phyloP scores from a whole-genome alignment of 1,284 basidiomycete species.

The Fomitopsis pinicola region DNA sequence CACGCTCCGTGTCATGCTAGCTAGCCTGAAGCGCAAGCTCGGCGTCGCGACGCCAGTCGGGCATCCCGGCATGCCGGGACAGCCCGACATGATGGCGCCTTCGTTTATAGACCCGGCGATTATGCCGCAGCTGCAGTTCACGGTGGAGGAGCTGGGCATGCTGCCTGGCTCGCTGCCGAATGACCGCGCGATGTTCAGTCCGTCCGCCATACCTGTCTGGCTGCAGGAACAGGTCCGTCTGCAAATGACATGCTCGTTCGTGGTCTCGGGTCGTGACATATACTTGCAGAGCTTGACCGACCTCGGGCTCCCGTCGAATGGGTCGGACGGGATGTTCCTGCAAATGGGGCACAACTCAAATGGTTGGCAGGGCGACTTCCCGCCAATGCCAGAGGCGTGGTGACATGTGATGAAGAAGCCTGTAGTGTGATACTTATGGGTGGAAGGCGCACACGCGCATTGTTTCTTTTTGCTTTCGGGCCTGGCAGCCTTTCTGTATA shows the following conservation, averaged over 20 bases:
- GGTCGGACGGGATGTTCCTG: conserved; percentile 85
- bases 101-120: conserved; percentile 51
- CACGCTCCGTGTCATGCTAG: conserved; percentile 86
- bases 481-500: not conserved
- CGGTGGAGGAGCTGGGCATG: conserved; percentile 79
- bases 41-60: conserved; percentile 55
- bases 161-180: conserved; percentile 51
- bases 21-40: conserved; percentile 82
- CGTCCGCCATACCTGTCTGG: conserved; percentile 76
- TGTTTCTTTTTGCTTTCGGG: not conserved
- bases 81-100: conserved; percentile 26
- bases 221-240: conserved; percentile 69
- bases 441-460: not conserved
- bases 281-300: conserved; percentile 70
- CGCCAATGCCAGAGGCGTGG: conserved; percentile 78
- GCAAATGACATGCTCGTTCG: not conserved
- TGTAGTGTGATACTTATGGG: not conserved
- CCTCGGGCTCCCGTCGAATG: conserved; percentile 84
- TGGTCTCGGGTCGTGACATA: conserved; percentile 5
- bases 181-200: conserved; percentile 72
- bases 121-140: conserved; percentile 62
- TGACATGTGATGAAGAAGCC: conserved; percentile 28
- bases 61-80: conserved; percentile 36
- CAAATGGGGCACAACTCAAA: conserved; percentile 58
- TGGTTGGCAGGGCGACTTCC: conserved; percentile 73